phyloP scores from a whole-genome alignment of 78 protist genomes.

The Monocercomonoides exilis region DNA sequence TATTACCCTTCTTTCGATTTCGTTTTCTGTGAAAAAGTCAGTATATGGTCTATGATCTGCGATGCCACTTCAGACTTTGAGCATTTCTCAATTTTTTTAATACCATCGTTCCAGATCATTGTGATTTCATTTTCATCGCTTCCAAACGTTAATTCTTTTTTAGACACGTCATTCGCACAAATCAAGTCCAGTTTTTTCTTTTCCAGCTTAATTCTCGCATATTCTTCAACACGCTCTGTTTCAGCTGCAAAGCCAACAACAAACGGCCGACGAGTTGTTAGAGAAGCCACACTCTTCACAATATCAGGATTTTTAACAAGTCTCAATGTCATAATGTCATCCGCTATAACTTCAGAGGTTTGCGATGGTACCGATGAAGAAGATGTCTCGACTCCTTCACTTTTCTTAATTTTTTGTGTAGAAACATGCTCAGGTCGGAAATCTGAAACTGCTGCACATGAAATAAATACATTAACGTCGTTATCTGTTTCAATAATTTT shows the following conservation, averaged over 20 bases:
- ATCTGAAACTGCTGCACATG: background rate
- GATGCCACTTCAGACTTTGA: too few relatives aligned
- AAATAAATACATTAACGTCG: background rate
- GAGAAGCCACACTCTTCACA: background rate
- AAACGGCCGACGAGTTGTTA: background rate
- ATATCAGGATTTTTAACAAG: background rate
- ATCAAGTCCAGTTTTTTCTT: background rate
- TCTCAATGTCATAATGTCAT: background rate
- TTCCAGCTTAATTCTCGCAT: background rate
- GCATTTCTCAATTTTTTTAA: too few relatives aligned
- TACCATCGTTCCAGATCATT: too few relatives aligned
- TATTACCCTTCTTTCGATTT: too few relatives aligned
- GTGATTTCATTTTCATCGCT: constrained; percentile 4
- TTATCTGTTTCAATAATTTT: background rate
- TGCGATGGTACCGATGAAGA: too few relatives aligned
- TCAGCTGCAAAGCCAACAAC: constrained; percentile 15
- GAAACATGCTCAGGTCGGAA: background rate
- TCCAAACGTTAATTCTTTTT: background rate
- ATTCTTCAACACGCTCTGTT: background rate
- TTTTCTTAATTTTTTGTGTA: background rate
- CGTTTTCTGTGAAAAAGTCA: too few relatives aligned
- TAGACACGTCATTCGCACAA: background rate
- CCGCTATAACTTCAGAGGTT: background rate
- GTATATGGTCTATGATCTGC: too few relatives aligned
- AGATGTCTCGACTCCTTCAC: too few relatives aligned